A percentile compares a stretch with the other conserved stretches of the same genome.
phyloP scores from a whole-genome alignment of 2,329 filamentous ascomycete species.

The Aureobasidium sp. region DNA sequence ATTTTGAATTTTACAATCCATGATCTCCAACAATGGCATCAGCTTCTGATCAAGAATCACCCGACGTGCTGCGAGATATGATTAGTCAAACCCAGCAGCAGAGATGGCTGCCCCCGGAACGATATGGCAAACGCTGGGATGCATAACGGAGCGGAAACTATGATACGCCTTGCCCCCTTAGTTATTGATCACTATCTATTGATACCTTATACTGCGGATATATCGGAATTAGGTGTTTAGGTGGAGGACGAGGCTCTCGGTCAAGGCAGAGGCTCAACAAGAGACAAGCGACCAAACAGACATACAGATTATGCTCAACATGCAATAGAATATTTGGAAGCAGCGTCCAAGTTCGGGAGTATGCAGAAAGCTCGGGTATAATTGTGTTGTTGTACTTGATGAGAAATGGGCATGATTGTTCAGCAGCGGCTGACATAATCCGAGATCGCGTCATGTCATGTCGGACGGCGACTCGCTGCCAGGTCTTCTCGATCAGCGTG shows the following conservation, averaged over 20 bases:
- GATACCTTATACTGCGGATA: neutral
- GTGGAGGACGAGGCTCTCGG: too few relatives aligned
- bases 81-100: too few relatives aligned
- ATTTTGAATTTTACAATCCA: too few relatives aligned
- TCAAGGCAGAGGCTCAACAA: neutral
- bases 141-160: too few relatives aligned
- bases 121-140: neutral
- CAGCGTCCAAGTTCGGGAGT: neutral
- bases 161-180: too few relatives aligned
- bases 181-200: too few relatives aligned
- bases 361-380: neutral
- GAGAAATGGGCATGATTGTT: slow-evolving; percentile 1
- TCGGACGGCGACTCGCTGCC: neutral
- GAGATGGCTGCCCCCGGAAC: too few relatives aligned
- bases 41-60: too few relatives aligned
- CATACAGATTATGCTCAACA: neutral
- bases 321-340: neutral
- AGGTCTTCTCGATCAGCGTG: neutral
- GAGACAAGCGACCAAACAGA: neutral
- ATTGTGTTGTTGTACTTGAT: neutral
- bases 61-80: too few relatives aligned
- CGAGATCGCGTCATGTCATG: neutral
- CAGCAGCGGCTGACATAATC: slow-evolving; percentile 10
- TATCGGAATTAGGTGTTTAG: neutral
- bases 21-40: too few relatives aligned